These are phyloP conservation scores for Carex pumila DNA, from an alignment of 176 grass and related monocot species.

Conservation along the genomic window DNA sequence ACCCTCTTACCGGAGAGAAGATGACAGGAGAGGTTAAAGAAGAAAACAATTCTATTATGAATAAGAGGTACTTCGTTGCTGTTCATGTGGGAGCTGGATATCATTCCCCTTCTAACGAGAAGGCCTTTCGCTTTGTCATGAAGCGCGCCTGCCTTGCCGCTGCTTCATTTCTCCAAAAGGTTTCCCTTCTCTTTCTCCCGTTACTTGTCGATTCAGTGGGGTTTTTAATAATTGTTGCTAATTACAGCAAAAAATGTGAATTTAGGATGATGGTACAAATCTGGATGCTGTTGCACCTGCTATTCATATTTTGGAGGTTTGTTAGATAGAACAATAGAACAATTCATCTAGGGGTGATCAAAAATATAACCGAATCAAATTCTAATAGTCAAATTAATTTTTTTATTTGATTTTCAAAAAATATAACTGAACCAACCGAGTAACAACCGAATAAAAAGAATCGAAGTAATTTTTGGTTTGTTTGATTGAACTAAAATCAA, in stretches of 20 bases:
- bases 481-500: too few species aligned
- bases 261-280: conserved; percentile 22
- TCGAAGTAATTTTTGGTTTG: too few species aligned
- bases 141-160: conserved; percentile 70
- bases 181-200: conserved; percentile 10
- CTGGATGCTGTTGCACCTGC: too few species aligned
- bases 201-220: background rate
- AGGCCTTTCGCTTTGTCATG: conserved; percentile 55
- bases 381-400: too few species aligned
- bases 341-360: too few species aligned
- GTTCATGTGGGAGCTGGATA: conserved; percentile 20
- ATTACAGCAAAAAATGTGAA: conserved; percentile 13
- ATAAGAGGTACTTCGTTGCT: too few species aligned
- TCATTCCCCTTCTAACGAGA: conserved; percentile 71
- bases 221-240: background rate
- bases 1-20: background rate
- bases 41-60: background rate
- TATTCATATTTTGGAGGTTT: too few species aligned
- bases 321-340: too few species aligned
- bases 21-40: conserved; percentile 2
- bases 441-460: too few species aligned
- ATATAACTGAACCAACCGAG: too few species aligned
- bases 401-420: too few species aligned
- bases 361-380: too few species aligned
- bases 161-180: conserved; percentile 50